Base-by-base conservation (phyloP, 108 stramenopile species). In the Poteriospumella lacustris region DNA sequence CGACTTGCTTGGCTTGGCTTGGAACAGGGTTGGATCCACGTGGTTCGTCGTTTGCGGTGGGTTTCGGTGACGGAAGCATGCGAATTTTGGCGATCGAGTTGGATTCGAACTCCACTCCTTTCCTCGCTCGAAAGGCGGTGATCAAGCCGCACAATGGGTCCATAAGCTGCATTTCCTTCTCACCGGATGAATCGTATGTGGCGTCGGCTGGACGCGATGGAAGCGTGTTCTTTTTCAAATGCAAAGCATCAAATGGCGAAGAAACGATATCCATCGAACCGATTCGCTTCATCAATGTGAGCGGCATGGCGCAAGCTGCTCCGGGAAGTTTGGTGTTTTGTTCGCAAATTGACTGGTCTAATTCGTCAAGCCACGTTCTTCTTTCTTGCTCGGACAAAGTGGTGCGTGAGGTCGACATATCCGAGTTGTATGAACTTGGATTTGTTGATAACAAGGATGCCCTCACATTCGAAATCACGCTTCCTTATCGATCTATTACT, bases 31-130 rank as follows among this genome's bases (percentile, higher is more conserved):
- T 64, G 24, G 60, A 64, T 64, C 12, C 15, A 64, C 9, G 5
- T 3, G 15, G 33, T 3, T 31, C 15, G 41, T 42, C 41, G 43
- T 26, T 73, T 73, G 12, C 58, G 19, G 36, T 58, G 1, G 88
- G 88, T n/a, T 89, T 88, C 67, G 79, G 43, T n/a, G 86, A 89
- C 43, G 89, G 89, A 1, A 82, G 86, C 28, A 75, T 88, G 31
- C 67, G 88, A 15, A 58, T 87, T 29, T 79, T 89, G 47, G 3
- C n/a, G n/a, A 39, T 58, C 38, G 68, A 44, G 44, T 43, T 34
- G 31, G 59, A 59, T 39, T 33, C 33, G 43, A n/a, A n/a, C n/a
- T n/a, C n/a, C n/a, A 58, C 42, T 78, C 44, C 42, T n/a, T 9
- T 0, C 28, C 9, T 78, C n/a, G 2, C 19, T 56, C 76, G 41